Percentiles rank a stretch among this genome's conserved stretches.
Evolutionary conservation across 768 basidiomycete species (phyloP).

Genomic region (Lactarius akahatsu): DNA sequence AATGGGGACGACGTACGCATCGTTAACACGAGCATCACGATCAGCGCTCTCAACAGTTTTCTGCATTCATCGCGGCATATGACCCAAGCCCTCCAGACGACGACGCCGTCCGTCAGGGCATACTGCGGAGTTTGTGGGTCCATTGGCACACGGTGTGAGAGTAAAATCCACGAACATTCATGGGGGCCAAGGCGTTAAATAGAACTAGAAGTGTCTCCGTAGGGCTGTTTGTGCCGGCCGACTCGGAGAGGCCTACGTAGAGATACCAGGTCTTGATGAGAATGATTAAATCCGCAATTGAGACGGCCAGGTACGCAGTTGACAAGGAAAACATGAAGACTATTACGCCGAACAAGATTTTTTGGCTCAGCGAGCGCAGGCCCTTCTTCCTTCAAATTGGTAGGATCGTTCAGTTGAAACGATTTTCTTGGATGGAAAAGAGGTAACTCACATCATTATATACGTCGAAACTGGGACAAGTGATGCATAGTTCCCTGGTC

Average conservation of each 20-base stretch:
- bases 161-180: constrained; percentile 9
- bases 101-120: constrained; percentile 18
- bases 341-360: background rate
- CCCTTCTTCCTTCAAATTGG: background rate
- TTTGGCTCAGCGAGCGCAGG: background rate
- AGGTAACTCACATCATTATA: constrained; percentile 9
- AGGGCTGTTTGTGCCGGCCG: background rate
- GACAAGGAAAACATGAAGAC: constrained; percentile 11
- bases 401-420: background rate
- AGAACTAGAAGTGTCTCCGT: constrained; percentile 2
- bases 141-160: background rate
- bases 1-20: background rate
- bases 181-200: constrained; percentile 6
- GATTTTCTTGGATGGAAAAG: background rate
- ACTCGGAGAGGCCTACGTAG: background rate
- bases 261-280: constrained; percentile 2
- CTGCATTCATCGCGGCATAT: background rate
- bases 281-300: constrained; percentile 1
- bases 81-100: constrained; percentile 23
- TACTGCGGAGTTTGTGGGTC: background rate
- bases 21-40: background rate
- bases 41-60: background rate
- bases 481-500: constrained; percentile 15
- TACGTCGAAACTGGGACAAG: constrained; percentile 10
- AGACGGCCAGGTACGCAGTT: constrained; percentile 9